Conservation (phyloP, 2,329 filamentous ascomycete species). For the Nothophaeocryptopus gaeumannii region DNA sequence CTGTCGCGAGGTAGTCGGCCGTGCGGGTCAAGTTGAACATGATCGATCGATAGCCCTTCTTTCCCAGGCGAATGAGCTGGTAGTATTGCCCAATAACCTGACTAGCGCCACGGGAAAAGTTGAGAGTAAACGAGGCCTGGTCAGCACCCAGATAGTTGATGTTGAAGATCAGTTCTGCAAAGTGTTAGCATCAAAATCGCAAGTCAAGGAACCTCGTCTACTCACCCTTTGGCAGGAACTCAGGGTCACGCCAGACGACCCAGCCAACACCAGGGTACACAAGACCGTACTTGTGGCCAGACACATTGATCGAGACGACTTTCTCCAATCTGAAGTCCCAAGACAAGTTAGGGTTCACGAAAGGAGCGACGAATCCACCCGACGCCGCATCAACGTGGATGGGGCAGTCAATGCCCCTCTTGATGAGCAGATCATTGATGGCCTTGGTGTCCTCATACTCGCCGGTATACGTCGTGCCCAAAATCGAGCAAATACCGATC, state of each 20-base stretch:
- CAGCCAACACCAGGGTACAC: constrained; percentile 92
- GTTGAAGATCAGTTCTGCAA: constrained; percentile 84
- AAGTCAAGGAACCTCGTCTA: neutral
- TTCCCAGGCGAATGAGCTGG: constrained; percentile 90
- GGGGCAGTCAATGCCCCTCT: constrained; percentile 72
- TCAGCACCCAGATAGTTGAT: constrained; percentile 98
- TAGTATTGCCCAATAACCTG: constrained; percentile 98
- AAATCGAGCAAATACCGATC: constrained; percentile 87
- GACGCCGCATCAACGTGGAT: constrained; percentile 94
- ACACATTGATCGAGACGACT: constrained; percentile 91
- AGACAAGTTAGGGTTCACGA: constrained; percentile 75
- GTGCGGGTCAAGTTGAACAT: constrained; percentile 92
- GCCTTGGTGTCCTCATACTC: constrained; percentile 93
- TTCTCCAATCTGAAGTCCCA: constrained; percentile 92
- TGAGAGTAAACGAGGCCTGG: constrained; percentile 92
- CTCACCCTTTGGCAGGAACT: constrained; percentile 68
- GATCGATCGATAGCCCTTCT: constrained; percentile 86
- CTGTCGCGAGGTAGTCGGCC: constrained; percentile 77
- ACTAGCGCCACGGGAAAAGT: constrained; percentile 93
- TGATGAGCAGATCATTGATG: constrained; percentile 80
- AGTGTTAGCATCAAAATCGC: neutral
- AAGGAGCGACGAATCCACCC: constrained; percentile 90
- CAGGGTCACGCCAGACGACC: constrained; percentile 82
- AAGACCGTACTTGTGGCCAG: constrained; percentile 80
- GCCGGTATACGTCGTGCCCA: constrained; percentile 92